Evolutionary conservation across 1,139 yeast genomes (phyloP), one percentile per base, ranked within the genome.

Genomic region (Saccharomyces hybrid): DNA sequence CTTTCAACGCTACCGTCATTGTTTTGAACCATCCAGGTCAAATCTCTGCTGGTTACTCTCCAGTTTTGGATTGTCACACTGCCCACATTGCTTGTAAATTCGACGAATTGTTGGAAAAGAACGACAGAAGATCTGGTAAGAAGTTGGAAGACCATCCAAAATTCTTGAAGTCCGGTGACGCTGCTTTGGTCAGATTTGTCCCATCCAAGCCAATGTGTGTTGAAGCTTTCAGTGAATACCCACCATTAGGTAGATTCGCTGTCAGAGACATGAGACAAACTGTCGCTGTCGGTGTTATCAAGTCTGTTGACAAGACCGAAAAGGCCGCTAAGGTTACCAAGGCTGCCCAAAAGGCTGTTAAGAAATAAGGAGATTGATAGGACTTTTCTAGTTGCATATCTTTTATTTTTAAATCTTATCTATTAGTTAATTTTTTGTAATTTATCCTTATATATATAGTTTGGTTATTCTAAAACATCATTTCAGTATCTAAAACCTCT

Each of bases 211-310:
- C 96, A 77, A 86, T 88, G 95, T 88, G 95, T 81, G 96, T 88
- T 77, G 96, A 88, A 84, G 83, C 95, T 72, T 88, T 86, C 95
- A 81, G 95, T 74, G 93, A 88, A 78, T 89, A 88, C 91, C 96
- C 96, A 80, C 96, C 96, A 77, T 87, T 89, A 76, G 96, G 96
- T 78, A 89, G 96, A 85, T 90, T 90, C 83, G 96, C 97, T 75
- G 97, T 90, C 84, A 93, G 97, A 86, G 97, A 90, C 81, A 90
- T 90, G 97, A 88, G 97, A 86, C 96, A 89, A 81, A 90, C 97
- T 70, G 98, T 91, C 73, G 97, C 97, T 76, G 97, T 91, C 77
- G 98, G 97, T 89, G 97, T 91, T 77, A 89, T 91, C 93, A 91
- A 91, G 88, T 80, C 95, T 70, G 98, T 93, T 73, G 96, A 84